Base-by-base conservation (phyloP, 1,284 basidiomycete species). In the Heterobasidion occidentale region DNA sequence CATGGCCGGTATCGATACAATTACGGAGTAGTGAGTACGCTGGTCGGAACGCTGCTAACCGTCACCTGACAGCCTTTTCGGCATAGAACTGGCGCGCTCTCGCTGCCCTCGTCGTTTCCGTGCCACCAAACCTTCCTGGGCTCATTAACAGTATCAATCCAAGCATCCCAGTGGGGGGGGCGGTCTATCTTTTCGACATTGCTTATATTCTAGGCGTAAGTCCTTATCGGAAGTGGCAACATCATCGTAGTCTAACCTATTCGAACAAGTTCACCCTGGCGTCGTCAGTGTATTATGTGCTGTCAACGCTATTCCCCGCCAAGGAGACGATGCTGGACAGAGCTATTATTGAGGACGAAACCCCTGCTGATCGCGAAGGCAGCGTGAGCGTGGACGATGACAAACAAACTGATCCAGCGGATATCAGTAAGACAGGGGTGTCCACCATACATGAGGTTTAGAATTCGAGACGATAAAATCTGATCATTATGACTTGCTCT, bases 11-110 rank as follows among this genome's bases (percentile, higher is more conserved):
- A 88, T 65, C 70, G 75, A 20, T 89, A 88, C 64, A 77, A 73
- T 65, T 74, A 76, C 55, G 86, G 87, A 51, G 78, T 83, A 52
- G 86, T 88, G 64, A 61, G 81, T 72, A 3, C 35, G 42, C 9
- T 54, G 53, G 27, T 46, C 38, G 58, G 53, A 47, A 52, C 54
- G 55, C 36, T 12, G 42, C 53, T 50, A 44, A 17, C 14, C 19
- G 56, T 34, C 34, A 45, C 14, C 35, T 55, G 44, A 20, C 36
- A 9, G 45, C n/a, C 19, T 50, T 3, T 20, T 2, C 48, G 57
- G 14, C 49, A 42, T 62, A 89, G 86, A 90, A 90, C 67, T 89
- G 84, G 84, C 74, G 88, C 42, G 86, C 87, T 1, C 77, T 80
- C 12, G 73, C 81, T 1, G 81, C 88, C 0, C 71, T 90, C 54